phyloP scores from a whole-genome alignment of 2,329 filamentous ascomycete species.

The Colletotrichum sp. region DNA sequence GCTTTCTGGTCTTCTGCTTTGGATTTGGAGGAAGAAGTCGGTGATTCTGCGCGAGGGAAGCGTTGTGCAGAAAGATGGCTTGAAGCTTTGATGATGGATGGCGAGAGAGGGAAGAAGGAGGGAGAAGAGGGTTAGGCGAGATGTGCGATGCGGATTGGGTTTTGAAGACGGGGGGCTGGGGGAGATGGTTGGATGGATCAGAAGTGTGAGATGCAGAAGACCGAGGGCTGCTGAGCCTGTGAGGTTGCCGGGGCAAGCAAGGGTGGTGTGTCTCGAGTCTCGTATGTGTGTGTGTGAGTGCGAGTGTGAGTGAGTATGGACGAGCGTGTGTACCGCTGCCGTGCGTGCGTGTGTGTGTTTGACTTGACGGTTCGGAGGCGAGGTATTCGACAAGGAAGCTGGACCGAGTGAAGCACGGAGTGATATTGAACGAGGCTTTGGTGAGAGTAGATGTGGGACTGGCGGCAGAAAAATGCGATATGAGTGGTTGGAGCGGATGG shows the following conservation, averaged over 20 bases:
- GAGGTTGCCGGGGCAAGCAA: constrained; percentile 22
- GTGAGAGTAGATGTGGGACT: not conserved
- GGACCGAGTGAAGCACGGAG: not conserved
- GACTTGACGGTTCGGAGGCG: not conserved
- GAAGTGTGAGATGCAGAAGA: constrained; percentile 7
- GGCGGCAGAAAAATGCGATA: constrained; percentile 27
- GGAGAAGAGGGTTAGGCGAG: constrained; percentile 21
- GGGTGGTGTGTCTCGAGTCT: constrained; percentile 6
- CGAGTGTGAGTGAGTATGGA: not conserved
- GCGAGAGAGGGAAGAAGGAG: constrained; percentile 22
- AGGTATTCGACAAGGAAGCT: not conserved
- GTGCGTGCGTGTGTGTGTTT: not conserved
- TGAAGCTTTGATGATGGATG: constrained; percentile 22
- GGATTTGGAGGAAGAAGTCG: constrained; percentile 14
- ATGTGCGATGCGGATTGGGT: constrained; percentile 25
- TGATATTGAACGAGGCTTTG: not conserved
- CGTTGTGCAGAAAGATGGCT: not conserved
- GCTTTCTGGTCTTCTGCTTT: constrained; percentile 22
- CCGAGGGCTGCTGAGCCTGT: not conserved
- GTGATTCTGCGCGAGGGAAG: not conserved
- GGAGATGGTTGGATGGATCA: constrained; percentile 18
- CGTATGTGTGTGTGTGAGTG: not conserved
- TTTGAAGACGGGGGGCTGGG: constrained; percentile 26
- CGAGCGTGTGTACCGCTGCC: not conserved
- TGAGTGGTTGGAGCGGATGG: constrained; percentile 45